Evolutionary conservation across 331 rosid species (phyloP), one percentile per base, ranked within the genome.

Genomic region (Phaseolus coccineus): DNA sequence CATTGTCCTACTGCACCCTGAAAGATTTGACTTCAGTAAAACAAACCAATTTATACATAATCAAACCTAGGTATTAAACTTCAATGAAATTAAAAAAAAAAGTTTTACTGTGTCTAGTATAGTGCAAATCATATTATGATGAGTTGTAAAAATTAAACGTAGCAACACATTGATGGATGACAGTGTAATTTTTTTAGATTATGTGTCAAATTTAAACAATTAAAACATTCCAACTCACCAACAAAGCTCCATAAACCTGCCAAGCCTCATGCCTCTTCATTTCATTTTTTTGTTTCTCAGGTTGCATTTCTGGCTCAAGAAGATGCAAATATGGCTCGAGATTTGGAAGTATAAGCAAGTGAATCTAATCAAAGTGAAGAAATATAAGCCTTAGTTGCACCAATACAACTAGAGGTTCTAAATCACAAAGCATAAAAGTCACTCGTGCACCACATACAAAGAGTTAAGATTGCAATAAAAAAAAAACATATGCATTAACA

Each of bases 311-410:
- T 56, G 98, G 88, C 62, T 80, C 91, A 76, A 95, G 90, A 76
- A 92, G 97, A 81, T 79, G 97, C 87, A 92, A 81, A 83, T 95
- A 92, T 9, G 93, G 89, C 85, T 95, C 91, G n/a, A 95, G 93
- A 85, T 95, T 95, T 77, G 97, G 97, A 75, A 91, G 88, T 82
- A 95, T 81, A 80, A 92, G 90, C 84, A 90, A 76, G 64, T 88
- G 88, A 82, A 95, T 95, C 99, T 95, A 79, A 15, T 78, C 85
- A 85, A 61, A 80, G 79, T 42, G 73, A 71, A 71, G 37, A 69
- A 77, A 66, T 50, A 61, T 62, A 71, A 69, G 64, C 74, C 72
- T 65, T 58, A 48, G 68, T 73, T 46, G 57, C 70, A 40, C 37
- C 27, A 71, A 77, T 25, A 50, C 15, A 80, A 81, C 44, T 51